Conservation (phyloP, 345 rosid genomes). For the Hypericum androsaemum region DNA sequence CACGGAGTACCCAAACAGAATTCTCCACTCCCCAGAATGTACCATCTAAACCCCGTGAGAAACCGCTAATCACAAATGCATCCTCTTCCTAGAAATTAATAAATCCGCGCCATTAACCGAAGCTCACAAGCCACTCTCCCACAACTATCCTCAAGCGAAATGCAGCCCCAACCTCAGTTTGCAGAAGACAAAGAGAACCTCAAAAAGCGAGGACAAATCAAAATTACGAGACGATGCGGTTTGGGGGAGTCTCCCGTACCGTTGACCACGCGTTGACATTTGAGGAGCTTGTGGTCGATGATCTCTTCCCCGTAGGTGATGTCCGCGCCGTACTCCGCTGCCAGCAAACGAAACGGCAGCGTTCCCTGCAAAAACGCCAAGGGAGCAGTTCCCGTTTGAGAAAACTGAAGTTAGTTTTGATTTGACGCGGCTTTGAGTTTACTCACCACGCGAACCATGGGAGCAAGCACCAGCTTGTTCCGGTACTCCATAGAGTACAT, state of each 20-base stretch:
- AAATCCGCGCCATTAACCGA: not conserved
- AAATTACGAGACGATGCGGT: too few species aligned
- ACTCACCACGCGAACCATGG: constrained; percentile 96
- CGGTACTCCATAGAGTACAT: constrained; percentile 48
- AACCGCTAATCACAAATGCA: too few species aligned
- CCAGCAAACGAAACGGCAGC: constrained; percentile 60
- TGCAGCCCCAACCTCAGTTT: not conserved
- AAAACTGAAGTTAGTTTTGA: not conserved
- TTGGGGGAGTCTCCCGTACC: constrained; percentile 26
- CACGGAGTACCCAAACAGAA: too few species aligned
- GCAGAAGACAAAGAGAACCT: not conserved
- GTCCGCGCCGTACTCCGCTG: constrained; percentile 84
- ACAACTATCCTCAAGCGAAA: not conserved
- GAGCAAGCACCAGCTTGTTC: constrained; percentile 85
- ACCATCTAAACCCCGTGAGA: too few species aligned
- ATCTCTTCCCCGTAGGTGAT: constrained; percentile 91
- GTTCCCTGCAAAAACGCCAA: constrained; percentile 47
- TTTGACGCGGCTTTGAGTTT: not conserved
- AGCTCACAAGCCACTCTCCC: not conserved
- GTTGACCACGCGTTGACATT: constrained; percentile 59
- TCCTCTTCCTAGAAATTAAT: too few species aligned
- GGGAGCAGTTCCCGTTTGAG: not conserved
- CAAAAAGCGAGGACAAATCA: not conserved
- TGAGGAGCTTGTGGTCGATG: constrained; percentile 68
- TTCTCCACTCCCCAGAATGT: too few species aligned